Evolutionary conservation across 1,139 yeast genomes (phyloP), one percentile per base, ranked within the genome.

Genomic region (Citeromyces hawaiiensis): DNA sequence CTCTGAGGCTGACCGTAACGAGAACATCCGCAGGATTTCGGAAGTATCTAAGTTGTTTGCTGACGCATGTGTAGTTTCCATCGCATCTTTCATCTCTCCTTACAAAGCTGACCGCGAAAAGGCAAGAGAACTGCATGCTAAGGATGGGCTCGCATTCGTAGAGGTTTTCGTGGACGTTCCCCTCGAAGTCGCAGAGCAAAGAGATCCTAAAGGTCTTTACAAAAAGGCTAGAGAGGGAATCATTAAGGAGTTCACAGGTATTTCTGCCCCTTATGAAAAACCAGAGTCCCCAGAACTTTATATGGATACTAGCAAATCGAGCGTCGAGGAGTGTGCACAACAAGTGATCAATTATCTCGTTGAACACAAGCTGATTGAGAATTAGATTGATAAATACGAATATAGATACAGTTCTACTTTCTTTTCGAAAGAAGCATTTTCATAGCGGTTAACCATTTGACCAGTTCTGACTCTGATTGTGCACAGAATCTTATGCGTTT

Each of bases 121-220:
- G 49, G 97, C 96, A 27, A 75, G 97, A 55, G 78, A 79, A 56
- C 66, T 87, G 49, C 97, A 88, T 59, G 74, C 71, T 45, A 76
- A 78, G 47, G 77, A 80, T 47, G 70, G 71, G 35, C 66, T 88
- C 48, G 91, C 94, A 40, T 88, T 88, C 52, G 72, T 88, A 42
- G 97, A 88, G 64, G 94, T 88, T 9, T 86, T 64, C 49, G 87
- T 88, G 37, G 96, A 88, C 57, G 96, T 86, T 38, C 96, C 97
- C 29, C 69, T 88, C 40, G 87, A 80, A 51, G 86, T 87, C 44
- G 97, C 96, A 40, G 97, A 88, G 66, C 72, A 83, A 61, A 83
- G 97, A 63, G 97, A 88, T 60, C 97, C 97, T 47, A 88, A 88
- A 68, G 97, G 97, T 8, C 69, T 88, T 49, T 88, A 88, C 67